A percentile compares a stretch with the other conserved stretches of the same genome.
These are phyloP conservation scores for Dipodascus geniculatus DNA, from an alignment of 805 yeast species.

Conservation along the genomic window DNA sequence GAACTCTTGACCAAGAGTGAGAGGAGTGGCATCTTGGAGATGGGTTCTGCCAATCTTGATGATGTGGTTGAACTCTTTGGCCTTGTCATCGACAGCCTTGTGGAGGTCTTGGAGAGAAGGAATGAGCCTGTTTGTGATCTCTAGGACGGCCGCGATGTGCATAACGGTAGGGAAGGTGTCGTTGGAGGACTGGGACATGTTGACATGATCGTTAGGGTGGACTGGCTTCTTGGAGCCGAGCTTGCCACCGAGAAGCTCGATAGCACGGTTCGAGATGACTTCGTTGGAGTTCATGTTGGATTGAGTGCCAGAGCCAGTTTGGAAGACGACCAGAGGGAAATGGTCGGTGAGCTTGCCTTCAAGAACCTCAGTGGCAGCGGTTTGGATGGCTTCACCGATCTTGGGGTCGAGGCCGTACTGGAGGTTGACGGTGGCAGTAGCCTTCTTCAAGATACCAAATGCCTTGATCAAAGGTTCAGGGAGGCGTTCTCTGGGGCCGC, in stretches of 20 bases:
- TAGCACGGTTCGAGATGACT: slow-evolving; percentile 96
- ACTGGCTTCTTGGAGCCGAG: slow-evolving; percentile 89
- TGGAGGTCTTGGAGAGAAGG: slow-evolving; percentile 74
- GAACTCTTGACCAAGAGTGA: slow-evolving; percentile 96
- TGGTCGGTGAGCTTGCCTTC: slow-evolving; percentile 87
- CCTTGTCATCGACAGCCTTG: slow-evolving; percentile 64
- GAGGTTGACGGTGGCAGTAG: slow-evolving; percentile 86
- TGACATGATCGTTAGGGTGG: slow-evolving; percentile 97
- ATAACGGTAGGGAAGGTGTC: slow-evolving; percentile 99
- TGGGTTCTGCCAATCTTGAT: slow-evolving; percentile 99
- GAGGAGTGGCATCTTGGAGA: slow-evolving; percentile 96
- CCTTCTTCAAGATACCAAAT: slow-evolving; percentile 87
- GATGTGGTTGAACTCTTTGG: slow-evolving; percentile 76
- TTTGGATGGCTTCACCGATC: slow-evolving; percentile 71
- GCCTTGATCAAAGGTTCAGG: slow-evolving; percentile 87
- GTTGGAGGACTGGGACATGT: slow-evolving; percentile 97
- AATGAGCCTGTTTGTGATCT: slow-evolving; percentile 59
- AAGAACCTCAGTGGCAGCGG: slow-evolving; percentile 91
- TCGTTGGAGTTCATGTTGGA: slow-evolving; percentile 98
- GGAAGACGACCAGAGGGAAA: slow-evolving; percentile 97
- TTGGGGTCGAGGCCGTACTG: slow-evolving; percentile 79
- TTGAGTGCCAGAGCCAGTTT: slow-evolving; percentile 98
- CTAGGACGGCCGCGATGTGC: slow-evolving; percentile 97
- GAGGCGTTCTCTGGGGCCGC: slow-evolving; percentile 82
- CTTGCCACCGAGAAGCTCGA: slow-evolving; percentile 86